Conservation (phyloP, 441 rosid species). For the Euphorbia schlechtendalii region DNA sequence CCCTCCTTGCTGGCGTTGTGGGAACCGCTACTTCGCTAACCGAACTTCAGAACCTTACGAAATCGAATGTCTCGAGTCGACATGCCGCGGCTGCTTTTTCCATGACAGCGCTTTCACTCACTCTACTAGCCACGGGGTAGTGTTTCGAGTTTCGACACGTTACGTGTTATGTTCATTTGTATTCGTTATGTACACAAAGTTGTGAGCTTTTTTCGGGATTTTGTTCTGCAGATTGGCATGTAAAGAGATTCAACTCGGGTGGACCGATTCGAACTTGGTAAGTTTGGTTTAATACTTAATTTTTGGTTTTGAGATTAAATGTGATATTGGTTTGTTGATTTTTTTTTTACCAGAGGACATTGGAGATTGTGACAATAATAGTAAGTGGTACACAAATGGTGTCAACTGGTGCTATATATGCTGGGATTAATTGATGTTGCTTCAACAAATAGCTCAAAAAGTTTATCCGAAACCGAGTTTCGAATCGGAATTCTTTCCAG, state of each 20-base stretch:
- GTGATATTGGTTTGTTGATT: no score
- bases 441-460: background rate
- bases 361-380: conserved; percentile 61
- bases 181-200: background rate
- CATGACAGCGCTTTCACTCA: conserved; percentile 55
- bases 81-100: conserved; percentile 67
- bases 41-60: conserved; percentile 44
- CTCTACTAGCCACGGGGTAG: conserved; percentile 81
- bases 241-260: conserved; percentile 72
- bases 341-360: conserved; percentile 76
- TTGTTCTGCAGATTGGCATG: conserved; percentile 59
- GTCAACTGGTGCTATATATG: conserved; percentile 59
- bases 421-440: conserved; percentile 32
- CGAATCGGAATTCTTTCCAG: no score
- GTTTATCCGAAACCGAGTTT: no score
- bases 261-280: conserved; percentile 69
- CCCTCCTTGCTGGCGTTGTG: conserved; percentile 68
- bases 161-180: background rate
- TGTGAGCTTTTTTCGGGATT: background rate
- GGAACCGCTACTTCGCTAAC: conserved; percentile 73
- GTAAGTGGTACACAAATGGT: conserved; percentile 58
- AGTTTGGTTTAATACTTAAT: conserved; percentile 8
- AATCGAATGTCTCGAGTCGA: conserved; percentile 41
- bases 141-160: background rate
- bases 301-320: no score